Percentiles rank a stretch among this genome's conserved stretches.
These are phyloP conservation scores for Umbelopsis sp. DNA, from an alignment of 192 early-diverging fungal species.

Conservation along the genomic window DNA sequence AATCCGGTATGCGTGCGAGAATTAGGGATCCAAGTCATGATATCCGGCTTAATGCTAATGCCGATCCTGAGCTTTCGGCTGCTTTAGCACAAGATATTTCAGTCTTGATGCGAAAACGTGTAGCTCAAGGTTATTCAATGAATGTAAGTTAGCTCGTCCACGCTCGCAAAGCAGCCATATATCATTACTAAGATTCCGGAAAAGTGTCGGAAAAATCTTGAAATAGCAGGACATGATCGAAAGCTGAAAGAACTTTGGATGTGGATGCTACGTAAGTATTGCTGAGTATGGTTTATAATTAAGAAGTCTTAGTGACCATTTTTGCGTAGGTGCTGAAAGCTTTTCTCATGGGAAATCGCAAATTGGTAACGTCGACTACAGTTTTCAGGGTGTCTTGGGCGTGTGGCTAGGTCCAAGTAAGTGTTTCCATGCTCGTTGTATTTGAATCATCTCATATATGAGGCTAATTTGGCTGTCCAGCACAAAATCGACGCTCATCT, in stretches of 20 bases:
- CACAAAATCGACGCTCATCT: constrained; percentile 7
- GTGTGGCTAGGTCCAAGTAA: constrained; percentile 44
- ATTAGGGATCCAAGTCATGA: not conserved
- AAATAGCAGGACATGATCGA: constrained; percentile 52
- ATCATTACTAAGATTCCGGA: not conserved
- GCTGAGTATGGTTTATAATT: too few relatives aligned
- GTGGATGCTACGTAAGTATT: constrained; percentile 48
- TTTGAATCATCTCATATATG: not conserved
- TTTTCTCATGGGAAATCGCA: constrained; percentile 45
- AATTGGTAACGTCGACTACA: constrained; percentile 55
- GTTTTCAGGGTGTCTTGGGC: constrained; percentile 54
- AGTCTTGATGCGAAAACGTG: constrained; percentile 78
- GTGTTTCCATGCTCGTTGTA: not conserved
- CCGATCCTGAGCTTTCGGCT: not conserved
- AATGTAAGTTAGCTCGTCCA: constrained; percentile 48
- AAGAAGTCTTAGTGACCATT: not conserved
- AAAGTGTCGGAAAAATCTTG: constrained; percentile 47
- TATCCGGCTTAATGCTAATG: not conserved
- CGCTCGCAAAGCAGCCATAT: not conserved
- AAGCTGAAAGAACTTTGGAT: constrained; percentile 52
- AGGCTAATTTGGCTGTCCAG: constrained; percentile 15
- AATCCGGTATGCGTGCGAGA: not conserved
- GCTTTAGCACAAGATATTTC: constrained; percentile 67
- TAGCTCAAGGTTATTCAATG: constrained; percentile 76
- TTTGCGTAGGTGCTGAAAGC: constrained; percentile 40